Base-by-base conservation (phyloP, 352 stramenopile genomes). In the Phytophthora fragariaefolia region DNA sequence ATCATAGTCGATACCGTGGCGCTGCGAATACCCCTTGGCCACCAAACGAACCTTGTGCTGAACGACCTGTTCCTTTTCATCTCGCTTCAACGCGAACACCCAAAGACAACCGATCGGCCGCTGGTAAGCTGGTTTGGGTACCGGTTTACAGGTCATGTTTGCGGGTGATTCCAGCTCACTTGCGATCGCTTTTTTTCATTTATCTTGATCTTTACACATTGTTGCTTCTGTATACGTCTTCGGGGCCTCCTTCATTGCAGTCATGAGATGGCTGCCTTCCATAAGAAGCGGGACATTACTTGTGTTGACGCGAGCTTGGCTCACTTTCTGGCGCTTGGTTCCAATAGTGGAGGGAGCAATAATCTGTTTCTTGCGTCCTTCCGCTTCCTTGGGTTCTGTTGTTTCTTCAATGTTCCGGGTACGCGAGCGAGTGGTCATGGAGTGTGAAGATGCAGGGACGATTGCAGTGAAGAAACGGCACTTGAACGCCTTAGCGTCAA, bases 101-200 rank as follows among this genome's bases (percentile, higher is more conserved):
- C 36, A 59, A 13, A 20, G 36, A 15, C 52, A 59, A 36, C 52
- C 36, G 36, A 62, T 62, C 30, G 27, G 42, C 10, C 45, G 18
- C 26, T 62, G 54, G 17, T 62, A 18, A 8, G 12, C n/a, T 53
- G 54, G 54, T 32, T 7, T 62, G 4, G 38, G 60, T 10, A 64
- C 27, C 36, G 64, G 17, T 18, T 68, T 56, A 50, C 42, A 62
- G 0, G 50, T 68, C 50, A 62, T 55, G 60, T 57, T 68, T 7
- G 26, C 18, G 15, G 59, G 36, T 17, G 62, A 59, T 27, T 58
- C 20, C 2, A 69, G 15, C 17, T 69, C 62, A 55, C 53, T 59
- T n/a, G 20, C 26, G 17, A 63, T 58, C 0, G 61, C 26, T 7
- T 63, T 46, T 17, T 69, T 63, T 26, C 53, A 69, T 20, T 57